Conservation (phyloP, 169 alveolate species). For the Ichthyophthirius multifiliis region DNA sequence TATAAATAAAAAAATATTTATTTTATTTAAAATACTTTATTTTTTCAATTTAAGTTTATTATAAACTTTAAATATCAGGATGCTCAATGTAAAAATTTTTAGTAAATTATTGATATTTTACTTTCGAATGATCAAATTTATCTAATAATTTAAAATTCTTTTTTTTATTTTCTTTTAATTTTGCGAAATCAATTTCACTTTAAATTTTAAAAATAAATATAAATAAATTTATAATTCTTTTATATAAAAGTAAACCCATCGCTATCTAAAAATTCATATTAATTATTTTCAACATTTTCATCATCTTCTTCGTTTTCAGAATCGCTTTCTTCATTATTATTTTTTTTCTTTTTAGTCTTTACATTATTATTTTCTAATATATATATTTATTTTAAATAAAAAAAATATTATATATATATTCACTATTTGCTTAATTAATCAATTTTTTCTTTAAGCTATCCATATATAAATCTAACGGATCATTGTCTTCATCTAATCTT, state of each 20-base stretch:
- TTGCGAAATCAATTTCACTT: slow-evolving; percentile 51
- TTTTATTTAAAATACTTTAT: slow-evolving; percentile 12
- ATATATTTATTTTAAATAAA: neutral
- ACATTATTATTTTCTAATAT: neutral
- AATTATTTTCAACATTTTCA: neutral
- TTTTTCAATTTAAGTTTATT: slow-evolving; percentile 13
- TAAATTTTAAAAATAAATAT: neutral
- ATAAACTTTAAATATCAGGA: slow-evolving; percentile 33
- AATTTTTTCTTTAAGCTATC: slow-evolving; percentile 17
- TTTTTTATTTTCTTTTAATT: slow-evolving; percentile 38
- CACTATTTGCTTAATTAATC: slow-evolving; percentile 5
- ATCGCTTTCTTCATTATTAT: neutral
- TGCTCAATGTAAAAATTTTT: slow-evolving; percentile 51
- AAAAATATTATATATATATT: slow-evolving; percentile 8
- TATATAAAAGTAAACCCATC: slow-evolving; percentile 19
- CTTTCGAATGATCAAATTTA: slow-evolving; percentile 33
- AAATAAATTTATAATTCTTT: neutral
- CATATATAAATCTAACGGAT: slow-evolving; percentile 28
- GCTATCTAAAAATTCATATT: slow-evolving; percentile 27
- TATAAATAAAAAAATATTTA: neutral
- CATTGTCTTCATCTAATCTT: slow-evolving; percentile 22
- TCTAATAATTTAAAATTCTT: slow-evolving; percentile 40
- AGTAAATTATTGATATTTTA: slow-evolving; percentile 42
- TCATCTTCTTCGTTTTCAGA: neutral
- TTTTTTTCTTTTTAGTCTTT: neutral